These are phyloP conservation scores for Malus asiatica DNA, from an alignment of 306 rosid genomes.

Conservation along the genomic window DNA sequence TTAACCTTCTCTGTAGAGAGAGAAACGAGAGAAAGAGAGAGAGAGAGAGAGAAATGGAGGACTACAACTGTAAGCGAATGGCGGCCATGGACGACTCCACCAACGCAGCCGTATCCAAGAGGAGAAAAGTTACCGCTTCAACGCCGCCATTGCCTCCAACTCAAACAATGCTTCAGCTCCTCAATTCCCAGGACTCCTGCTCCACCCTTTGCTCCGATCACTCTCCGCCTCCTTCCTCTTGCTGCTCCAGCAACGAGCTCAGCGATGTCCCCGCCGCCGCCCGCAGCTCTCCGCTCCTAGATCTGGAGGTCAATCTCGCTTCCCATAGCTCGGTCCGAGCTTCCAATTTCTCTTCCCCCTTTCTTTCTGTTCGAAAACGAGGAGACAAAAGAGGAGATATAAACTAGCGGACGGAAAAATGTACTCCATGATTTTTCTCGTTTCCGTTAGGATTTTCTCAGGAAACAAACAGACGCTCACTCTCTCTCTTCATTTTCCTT, in stretches of 20 bases:
- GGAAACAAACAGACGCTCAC: constrained; percentile 1
- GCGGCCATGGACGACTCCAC: constrained; percentile 24
- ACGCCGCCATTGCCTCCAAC: neutral
- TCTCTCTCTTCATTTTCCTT: neutral
- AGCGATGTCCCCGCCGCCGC: constrained; percentile 16
- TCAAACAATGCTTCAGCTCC: neutral
- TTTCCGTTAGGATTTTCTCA: constrained; percentile 14
- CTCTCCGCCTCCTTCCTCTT: constrained; percentile 19
- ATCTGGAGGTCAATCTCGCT: constrained; percentile 52
- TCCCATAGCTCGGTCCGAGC: neutral
- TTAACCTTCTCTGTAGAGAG: neutral
- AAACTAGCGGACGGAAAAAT: neutral
- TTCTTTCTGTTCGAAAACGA: neutral
- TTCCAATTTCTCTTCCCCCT: neutral
- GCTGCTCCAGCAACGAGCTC: constrained; percentile 40
- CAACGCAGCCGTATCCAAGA: constrained; percentile 36
- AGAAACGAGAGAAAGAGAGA: neutral
- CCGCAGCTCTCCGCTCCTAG: constrained; percentile 22
- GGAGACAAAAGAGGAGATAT: neutral
- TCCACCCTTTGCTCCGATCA: constrained; percentile 17
- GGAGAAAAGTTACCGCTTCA: constrained; percentile 27
- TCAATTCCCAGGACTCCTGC: neutral
- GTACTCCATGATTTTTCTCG: neutral
- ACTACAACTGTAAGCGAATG: constrained; percentile 40
- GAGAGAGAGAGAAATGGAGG: constrained; percentile 20